Evolutionary conservation across 129 eudicot species (phyloP).

Genomic region (Rutidosis leptorrhynchoides): DNA sequence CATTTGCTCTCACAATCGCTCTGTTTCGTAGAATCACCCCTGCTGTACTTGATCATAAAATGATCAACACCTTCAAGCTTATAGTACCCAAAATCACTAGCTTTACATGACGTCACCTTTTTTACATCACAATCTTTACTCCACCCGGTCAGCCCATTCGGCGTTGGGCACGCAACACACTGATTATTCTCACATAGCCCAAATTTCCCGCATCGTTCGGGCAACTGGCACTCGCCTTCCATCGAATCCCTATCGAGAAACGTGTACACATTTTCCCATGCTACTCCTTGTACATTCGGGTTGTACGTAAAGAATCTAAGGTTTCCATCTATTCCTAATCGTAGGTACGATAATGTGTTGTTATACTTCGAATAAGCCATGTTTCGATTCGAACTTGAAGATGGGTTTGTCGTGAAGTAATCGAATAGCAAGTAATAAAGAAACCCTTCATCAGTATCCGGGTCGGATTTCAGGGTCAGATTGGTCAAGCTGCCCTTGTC

Average conservation of each 20-base stretch:
- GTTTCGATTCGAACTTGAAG: neutral
- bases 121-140: slow-evolving; percentile 28
- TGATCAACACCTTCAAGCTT: slow-evolving; percentile 50
- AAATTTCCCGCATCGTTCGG: slow-evolving; percentile 34
- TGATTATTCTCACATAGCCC: slow-evolving; percentile 35
- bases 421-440: slow-evolving; percentile 14
- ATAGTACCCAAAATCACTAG: slow-evolving; percentile 34
- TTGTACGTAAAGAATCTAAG: slow-evolving; percentile 31
- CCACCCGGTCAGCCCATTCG: slow-evolving; percentile 35
- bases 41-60: slow-evolving; percentile 39
- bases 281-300: slow-evolving; percentile 9
- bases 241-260: slow-evolving; percentile 29
- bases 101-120: slow-evolving; percentile 31
- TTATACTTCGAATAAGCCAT: slow-evolving; percentile 19
- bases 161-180: slow-evolving; percentile 40
- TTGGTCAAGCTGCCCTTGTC: slow-evolving; percentile 27
- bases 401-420: slow-evolving; percentile 21
- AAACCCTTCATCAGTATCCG: slow-evolving; percentile 23
- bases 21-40: slow-evolving; percentile 38
- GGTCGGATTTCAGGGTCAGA: slow-evolving; percentile 18
- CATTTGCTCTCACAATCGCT: slow-evolving; percentile 48
- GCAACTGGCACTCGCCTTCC: slow-evolving; percentile 38
- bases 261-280: slow-evolving; percentile 32
- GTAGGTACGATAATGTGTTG: slow-evolving; percentile 34
- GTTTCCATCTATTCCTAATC: slow-evolving; percentile 36